Base-by-base conservation (phyloP, 177 flowering plant genomes). In the Vitis hybrid region DNA sequence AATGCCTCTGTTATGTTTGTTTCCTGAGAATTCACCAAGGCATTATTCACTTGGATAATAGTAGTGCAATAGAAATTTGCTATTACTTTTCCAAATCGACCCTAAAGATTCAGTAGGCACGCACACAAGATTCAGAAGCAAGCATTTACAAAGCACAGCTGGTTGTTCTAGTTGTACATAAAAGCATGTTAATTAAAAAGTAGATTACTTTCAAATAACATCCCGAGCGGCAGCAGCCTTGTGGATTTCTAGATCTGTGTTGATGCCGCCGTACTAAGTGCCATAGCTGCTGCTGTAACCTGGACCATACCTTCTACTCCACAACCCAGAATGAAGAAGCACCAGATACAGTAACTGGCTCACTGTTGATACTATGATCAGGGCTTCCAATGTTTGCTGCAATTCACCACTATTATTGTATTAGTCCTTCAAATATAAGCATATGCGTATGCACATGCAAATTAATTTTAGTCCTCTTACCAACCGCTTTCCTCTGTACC, bases 321-420 rank as follows among this genome's bases (percentile, higher is more conserved):
- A 75, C 48, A 77, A 12, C 17, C 87, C 89, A 21, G 83, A 86
- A 68, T 87, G 85, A 17, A 86, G 57, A 14, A 88, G 65, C 55
- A 65, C 59, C 61, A 85, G 35, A 61, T 84, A 88, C 17, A 85
- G 67, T 18, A 83, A 60, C 71, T 88, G 89, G 71, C 74, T 82
- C 57, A 83, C 10, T 2, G 79, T 65, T 60, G 86, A 73, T 52
- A 86, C 75, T 8, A 75, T 65, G 61, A 83, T 72, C 13, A 90
- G 77, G 11, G 84, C 83, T 74, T 86, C 94, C 80, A 86, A 59
- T 40, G 87, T 88, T 83, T 81, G 77, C 88, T 85, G 86, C 75
- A 65, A 72, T 3, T 35, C 19, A 19, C 2, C 30, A 50, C 18
- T 15, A 12, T 10, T 48, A 48, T 46, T 35, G 46, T 24, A 24